Conservation (phyloP, 2,329 filamentous ascomycete species). For the Aspergillus quadrilineatus region DNA sequence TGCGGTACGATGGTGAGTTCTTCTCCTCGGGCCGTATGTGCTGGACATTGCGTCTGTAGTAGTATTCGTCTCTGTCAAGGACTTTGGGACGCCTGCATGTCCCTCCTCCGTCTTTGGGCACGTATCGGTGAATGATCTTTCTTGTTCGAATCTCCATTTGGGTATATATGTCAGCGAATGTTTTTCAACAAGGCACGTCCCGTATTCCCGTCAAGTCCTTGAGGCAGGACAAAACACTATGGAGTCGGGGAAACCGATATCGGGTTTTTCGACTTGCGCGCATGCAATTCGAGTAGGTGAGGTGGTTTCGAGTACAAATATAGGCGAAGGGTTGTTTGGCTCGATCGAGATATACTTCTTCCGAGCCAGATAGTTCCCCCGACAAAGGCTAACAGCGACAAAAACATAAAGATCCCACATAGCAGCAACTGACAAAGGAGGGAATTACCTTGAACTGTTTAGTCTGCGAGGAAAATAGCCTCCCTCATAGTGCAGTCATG, state of each 20-base stretch:
- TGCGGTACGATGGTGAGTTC: conserved; percentile 9
- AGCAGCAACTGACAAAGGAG: conserved; percentile 13
- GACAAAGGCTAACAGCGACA: conserved; percentile 17
- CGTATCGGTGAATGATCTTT: conserved; percentile 20
- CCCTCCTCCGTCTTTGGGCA: conserved; percentile 15
- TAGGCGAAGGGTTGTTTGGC: conserved; percentile 3
- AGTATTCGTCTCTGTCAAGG: conserved; percentile 19
- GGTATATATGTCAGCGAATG: conserved; percentile 15
- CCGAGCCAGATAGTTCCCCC: conserved; percentile 1
- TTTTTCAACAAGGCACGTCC: conserved; percentile 20
- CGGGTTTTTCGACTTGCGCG: neutral
- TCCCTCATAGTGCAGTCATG: conserved; percentile 17
- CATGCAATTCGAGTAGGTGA: conserved; percentile 1
- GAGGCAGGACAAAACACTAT: neutral
- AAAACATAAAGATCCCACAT: conserved; percentile 13
- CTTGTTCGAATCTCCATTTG: conserved; percentile 23
- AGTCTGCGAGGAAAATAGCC: neutral
- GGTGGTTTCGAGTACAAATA: conserved; percentile 13
- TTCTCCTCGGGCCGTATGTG: neutral
- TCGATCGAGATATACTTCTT: neutral
- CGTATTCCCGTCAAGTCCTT: conserved; percentile 5
- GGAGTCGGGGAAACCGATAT: neutral
- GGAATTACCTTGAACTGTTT: conserved; percentile 11
- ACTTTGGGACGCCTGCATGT: conserved; percentile 16
- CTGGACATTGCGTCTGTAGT: conserved; percentile 14